Base-by-base conservation (phyloP, 805 yeast genomes). In the Pichia rugopelliculosa region DNA sequence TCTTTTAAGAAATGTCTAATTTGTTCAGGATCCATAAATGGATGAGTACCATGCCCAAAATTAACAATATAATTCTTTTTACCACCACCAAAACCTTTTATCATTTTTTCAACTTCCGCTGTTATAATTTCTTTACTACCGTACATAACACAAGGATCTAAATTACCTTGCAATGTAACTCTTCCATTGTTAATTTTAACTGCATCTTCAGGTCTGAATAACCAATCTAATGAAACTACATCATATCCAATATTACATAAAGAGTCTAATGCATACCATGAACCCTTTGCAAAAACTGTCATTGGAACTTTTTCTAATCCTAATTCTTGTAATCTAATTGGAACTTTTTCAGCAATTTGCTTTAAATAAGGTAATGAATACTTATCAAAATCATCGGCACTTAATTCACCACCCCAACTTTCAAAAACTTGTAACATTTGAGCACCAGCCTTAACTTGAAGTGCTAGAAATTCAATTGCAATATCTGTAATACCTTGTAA, bases 11-110 rank as follows among this genome's bases (percentile, higher is more conserved):
- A 93, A 68, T 80, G 87, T 51, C 79, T 81, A 52, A 93, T 78
- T 65, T 84, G 84, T 54, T 86, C 96, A 11, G 98, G 96, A 54
- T 87, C 84, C 96, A 93, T 89, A 69, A 87, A 88, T 21, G 99
- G 99, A 64, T 89, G 97, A 21, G 99, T 93, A 17, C 99, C 99
- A 59, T 93, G 99, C 41, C 99, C 99, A 61, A 93, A 86, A 71
- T 93, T 93, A 57, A 91, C 83, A 56, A 93, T 91, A 69, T 93
- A 93, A 59, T 84, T 77, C 60, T 86, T 80, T 66, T 88, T 88
- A 21, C 96, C 96, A 40, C 95, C 95, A n/a, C 93, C 93, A 62
- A 93, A 93, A 7, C 90, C 95, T 50, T 73, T 64, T 51, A 93
- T 84, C 99, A 93, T 93, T 54, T 74, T 75, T 68, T 86, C 86